Evolutionary conservation across 2,329 filamentous ascomycete species (phyloP).

Genomic region (Amauroascus niger): DNA sequence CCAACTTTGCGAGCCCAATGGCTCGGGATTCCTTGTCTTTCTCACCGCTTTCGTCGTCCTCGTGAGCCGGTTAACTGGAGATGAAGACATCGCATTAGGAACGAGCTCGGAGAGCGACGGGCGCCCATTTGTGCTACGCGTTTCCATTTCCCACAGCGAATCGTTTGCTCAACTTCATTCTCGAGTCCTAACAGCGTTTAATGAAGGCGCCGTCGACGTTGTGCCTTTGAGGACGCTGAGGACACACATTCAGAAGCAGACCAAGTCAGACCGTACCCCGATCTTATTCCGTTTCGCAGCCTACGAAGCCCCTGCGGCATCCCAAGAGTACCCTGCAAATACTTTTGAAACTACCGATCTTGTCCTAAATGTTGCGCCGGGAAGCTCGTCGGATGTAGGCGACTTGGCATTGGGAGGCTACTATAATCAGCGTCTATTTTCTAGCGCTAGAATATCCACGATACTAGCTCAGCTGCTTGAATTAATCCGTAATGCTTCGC

Average conservation of each 20-base stretch:
- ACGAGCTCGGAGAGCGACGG: conserved; percentile 37
- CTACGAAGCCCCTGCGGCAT: conserved; percentile 37
- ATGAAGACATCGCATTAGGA: conserved; percentile 42
- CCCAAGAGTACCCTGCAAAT: conserved; percentile 35
- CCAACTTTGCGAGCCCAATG: conserved; percentile 23
- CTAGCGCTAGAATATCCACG: conserved; percentile 36
- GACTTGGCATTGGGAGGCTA: conserved; percentile 31
- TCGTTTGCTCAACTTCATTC: conserved; percentile 34
- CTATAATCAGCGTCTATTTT: conserved; percentile 40
- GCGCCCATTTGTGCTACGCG: conserved; percentile 38
- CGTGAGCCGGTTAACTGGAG: conserved; percentile 39
- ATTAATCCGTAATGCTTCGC: conserved; percentile 34
- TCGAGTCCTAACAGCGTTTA: conserved; percentile 36
- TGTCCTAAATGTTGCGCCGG: conserved; percentile 31
- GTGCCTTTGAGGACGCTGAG: conserved; percentile 35
- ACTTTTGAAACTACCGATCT: conserved; percentile 38
- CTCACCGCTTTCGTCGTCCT: conserved; percentile 38
- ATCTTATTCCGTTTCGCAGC: conserved; percentile 41
- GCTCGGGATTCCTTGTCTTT: conserved; percentile 33
- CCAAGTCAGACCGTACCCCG: conserved; percentile 32
- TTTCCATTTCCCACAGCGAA: conserved; percentile 34
- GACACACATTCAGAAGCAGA: conserved; percentile 34
- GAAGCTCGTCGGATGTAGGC: conserved; percentile 19
- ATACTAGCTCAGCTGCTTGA: conserved; percentile 37
- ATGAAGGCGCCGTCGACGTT: conserved; percentile 34